Base-by-base conservation (phyloP, 768 basidiomycete genomes). In the Leccinum barrowsii region DNA sequence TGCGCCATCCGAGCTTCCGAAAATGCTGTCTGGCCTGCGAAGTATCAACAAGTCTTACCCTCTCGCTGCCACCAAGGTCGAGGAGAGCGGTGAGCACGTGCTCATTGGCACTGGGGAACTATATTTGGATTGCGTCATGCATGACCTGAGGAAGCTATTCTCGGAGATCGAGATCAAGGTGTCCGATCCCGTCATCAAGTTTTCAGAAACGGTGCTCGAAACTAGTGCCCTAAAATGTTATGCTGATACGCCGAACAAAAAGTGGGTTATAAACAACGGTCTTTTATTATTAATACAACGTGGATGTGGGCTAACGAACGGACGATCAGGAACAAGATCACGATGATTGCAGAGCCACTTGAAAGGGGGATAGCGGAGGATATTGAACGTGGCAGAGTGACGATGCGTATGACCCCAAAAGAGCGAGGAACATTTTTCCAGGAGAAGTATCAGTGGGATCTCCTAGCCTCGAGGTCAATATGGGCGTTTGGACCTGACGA, bases 401-500 rank as follows among this genome's bases (percentile, higher is more conserved):
- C 87, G 58, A 97, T 98, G 85, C 86, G 89, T 24, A 95, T 98
- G 93, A 83, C 92, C 2, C 83, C 90, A 24, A 98, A 98, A 75
- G 94, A 98, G 68, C 82, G 97, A 48, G 97, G 96, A 28, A 89
- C 86, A 51, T 94, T 95, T 78, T 98, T 99, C 75, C 87, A 98
- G 74, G 89, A 92, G 70, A 96, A 94, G 70, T 96, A 98, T 73
- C 90, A 95, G 59, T 99, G 97, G 96, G 97, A 99, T 76, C 75
- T 98, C 67, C 83, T 99, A 58, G 96, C 97, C 2, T 96, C 94
- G 47, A 83, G 97, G 59, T 98, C 95, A 65, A 97, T 99, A 78
- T 99, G 97, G 97, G 94, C 97, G 21, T 99, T 99, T 74, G 97
- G 97, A 19, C 97, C 97, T 3, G 94, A 98, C 64, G 96, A 98